Evolutionary conservation across 805 yeast species (phyloP).

Genomic region (Candida montana): DNA sequence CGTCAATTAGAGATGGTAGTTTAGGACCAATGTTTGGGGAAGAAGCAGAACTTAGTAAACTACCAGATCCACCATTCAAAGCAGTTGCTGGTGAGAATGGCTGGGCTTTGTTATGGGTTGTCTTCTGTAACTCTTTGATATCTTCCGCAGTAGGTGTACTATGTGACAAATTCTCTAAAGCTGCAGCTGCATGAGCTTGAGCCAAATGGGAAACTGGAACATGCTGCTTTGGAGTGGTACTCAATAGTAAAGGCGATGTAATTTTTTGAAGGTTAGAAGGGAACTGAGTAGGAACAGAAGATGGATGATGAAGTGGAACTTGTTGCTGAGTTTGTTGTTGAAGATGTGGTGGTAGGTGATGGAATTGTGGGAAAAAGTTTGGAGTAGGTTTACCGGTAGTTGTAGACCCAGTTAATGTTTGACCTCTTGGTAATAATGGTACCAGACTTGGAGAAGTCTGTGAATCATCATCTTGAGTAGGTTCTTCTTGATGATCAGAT

Average conservation of each 20-base stretch:
- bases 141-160: slow-evolving; percentile 9
- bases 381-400: slow-evolving; percentile 14
- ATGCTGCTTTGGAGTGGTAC: slow-evolving; percentile 34
- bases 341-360: slow-evolving; percentile 27
- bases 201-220: slow-evolving; percentile 31
- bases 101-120: slow-evolving; percentile 7
- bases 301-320: slow-evolving; percentile 44
- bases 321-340: slow-evolving; percentile 23
- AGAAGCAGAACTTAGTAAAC: not conserved
- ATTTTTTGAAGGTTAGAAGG: slow-evolving; percentile 59
- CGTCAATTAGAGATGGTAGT: slow-evolving; percentile 20
- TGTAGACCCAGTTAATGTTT: slow-evolving; percentile 4
- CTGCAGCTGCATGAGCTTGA: slow-evolving; percentile 28
- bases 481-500: not conserved
- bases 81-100: slow-evolving; percentile 26
- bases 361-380: slow-evolving; percentile 18
- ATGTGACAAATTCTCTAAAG: slow-evolving; percentile 20
- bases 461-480: slow-evolving; percentile 8
- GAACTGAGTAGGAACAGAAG: slow-evolving; percentile 66
- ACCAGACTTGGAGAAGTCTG: slow-evolving; percentile 33
- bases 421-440: slow-evolving; percentile 35
- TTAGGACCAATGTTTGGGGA: slow-evolving; percentile 7
- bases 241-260: slow-evolving; percentile 58
- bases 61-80: slow-evolving; percentile 7
- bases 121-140: not conserved